Base-by-base conservation (phyloP, 495 filamentous ascomycete species). In the Niebla homalea region DNA sequence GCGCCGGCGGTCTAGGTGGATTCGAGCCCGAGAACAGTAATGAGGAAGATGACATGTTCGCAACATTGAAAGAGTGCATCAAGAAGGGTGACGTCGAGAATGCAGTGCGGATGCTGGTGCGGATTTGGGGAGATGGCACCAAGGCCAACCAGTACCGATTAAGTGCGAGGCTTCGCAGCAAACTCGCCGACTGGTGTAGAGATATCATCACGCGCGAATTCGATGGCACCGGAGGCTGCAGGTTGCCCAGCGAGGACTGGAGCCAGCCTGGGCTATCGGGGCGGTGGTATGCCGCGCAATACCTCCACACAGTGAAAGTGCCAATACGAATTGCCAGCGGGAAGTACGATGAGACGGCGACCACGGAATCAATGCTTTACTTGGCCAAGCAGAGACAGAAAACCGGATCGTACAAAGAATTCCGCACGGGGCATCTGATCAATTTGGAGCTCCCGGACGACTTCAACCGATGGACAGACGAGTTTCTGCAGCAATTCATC, bases 361-460 rank as follows among this genome's bases (percentile, higher is more conserved):
- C 49, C 5, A 29, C 20, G 20, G 19, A 41, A 18, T 16, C 43
- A 10, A 46, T 46, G 49, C 36, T 25, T 20, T 52, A 52, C 32
- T 35, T 40, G 14, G 43, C 49, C 12, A 21, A 35, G 14, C 32
- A 36, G 1, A 23, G 29, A 12, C 42, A 44, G 7, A 20, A 19
- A 11, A 37, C 49, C 3, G 39, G 16, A 25, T 32, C 29, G 29
- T 20, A 32, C 32, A 46, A 29, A 52, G 49, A 46, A 20, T 52
- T 52, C 21, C 35, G 35, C 5, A 37, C 35, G 11, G 42, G 32
- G 11, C 49, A 46, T 16, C 39, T 52, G 49, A 52, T 52, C 20
- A 52, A 52, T 12, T 25, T 52, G 42, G 49, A 52, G 36, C 18
- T 23, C n/a, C 43, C 50, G 8, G 36, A 18, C 20, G 50, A 48